Percentiles rank a stretch among this genome's conserved stretches.
These are phyloP conservation scores for Hondaea fermentalgiana DNA, from an alignment of 108 stramenopile genomes.

Conservation along the genomic window DNA sequence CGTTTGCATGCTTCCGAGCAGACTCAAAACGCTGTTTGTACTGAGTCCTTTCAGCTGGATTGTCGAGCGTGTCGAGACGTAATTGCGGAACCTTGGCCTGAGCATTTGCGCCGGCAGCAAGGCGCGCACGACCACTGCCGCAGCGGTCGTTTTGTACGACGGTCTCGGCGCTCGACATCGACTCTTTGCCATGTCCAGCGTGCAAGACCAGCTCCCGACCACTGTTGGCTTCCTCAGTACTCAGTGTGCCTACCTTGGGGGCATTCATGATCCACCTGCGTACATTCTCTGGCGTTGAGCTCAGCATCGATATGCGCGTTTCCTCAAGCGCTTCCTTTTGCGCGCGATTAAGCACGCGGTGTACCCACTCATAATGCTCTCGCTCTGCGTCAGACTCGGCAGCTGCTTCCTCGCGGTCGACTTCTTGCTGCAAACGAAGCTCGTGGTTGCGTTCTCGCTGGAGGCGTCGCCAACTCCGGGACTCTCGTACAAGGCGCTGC, in stretches of 20 bases:
- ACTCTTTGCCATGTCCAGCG: no score
- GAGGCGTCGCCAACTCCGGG: background rate
- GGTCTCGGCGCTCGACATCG: no score
- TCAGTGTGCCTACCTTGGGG: background rate
- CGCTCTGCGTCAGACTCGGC: background rate
- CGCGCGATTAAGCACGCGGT: background rate
- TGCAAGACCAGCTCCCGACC: background rate
- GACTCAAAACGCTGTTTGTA: no score
- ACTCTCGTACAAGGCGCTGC: background rate
- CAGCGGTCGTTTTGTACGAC: no score
- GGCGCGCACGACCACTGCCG: no score
- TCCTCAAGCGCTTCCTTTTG: background rate
- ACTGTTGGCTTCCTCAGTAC: background rate
- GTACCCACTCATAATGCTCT: background rate
- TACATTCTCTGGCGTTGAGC: background rate
- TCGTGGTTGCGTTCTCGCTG: background rate
- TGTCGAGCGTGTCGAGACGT: no score
- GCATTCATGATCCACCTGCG: background rate
- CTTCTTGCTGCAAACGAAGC: background rate
- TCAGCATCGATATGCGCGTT: background rate
- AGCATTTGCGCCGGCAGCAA: no score
- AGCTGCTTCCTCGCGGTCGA: background rate
- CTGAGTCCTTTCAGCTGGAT: no score
- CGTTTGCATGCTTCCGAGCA: no score
- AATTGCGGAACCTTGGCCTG: no score